A percentile compares a stretch with the other conserved stretches of the same genome.
phyloP scores from a whole-genome alignment of 2,329 filamentous ascomycete genomes.

The Aspergillus phoenicis region DNA sequence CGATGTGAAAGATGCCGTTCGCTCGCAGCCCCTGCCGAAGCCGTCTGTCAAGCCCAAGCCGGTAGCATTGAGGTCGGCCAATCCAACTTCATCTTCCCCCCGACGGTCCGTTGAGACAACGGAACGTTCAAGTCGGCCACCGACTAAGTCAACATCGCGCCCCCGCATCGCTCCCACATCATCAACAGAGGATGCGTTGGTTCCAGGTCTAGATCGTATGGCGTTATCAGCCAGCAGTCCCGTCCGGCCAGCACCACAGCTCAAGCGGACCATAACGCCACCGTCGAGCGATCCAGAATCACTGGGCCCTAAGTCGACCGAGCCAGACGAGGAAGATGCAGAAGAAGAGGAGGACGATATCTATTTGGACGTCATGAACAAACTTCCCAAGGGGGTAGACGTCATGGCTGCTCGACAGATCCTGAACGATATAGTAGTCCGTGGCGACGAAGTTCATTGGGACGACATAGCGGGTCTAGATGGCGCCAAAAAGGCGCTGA shows the following conservation, averaged over 20 bases:
- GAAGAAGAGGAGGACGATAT: conserved; percentile 52
- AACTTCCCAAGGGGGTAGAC: conserved; percentile 80
- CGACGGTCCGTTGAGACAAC: conserved; percentile 13
- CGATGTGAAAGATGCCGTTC: conserved; percentile 25
- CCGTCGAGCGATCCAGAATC: conserved; percentile 46
- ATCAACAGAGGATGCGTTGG: conserved; percentile 34
- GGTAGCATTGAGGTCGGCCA: conserved; percentile 28
- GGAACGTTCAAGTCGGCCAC: conserved; percentile 19
- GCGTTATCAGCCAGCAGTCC: conserved; percentile 25
- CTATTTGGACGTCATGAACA: conserved; percentile 69
- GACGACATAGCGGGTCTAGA: conserved; percentile 89
- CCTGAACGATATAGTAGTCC: conserved; percentile 90
- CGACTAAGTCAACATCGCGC: conserved; percentile 26
- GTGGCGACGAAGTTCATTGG: conserved; percentile 95
- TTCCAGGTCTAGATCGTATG: conserved; percentile 29
- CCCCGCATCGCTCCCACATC: conserved; percentile 12
- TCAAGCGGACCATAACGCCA: conserved; percentile 48
- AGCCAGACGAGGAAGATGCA: conserved; percentile 48
- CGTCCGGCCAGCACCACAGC: conserved; percentile 33
- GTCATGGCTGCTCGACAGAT: conserved; percentile 83
- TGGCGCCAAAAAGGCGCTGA: conserved; percentile 84
- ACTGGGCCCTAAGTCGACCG: conserved; percentile 52
- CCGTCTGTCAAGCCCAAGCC: conserved; percentile 46
- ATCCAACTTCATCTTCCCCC: conserved; percentile 17
- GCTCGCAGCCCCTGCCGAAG: conserved; percentile 26